Conservation (phyloP, 257 asterid genomes). For the Perilla frutescens region DNA sequence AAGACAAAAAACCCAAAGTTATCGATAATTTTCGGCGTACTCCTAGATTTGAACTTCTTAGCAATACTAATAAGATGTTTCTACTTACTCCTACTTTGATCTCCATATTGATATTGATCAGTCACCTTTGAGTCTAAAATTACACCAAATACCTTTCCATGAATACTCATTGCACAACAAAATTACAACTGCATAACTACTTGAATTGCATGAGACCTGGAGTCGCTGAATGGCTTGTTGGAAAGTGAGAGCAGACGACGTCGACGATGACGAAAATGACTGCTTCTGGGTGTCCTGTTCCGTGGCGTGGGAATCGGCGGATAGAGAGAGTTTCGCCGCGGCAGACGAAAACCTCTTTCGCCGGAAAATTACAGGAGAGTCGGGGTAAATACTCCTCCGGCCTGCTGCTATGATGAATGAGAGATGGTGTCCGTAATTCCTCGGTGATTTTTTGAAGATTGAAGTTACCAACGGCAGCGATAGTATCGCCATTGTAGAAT, state of each 20-base stretch:
- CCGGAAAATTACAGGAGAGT: constrained; percentile 35
- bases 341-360: constrained; percentile 46
- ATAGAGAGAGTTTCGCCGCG: constrained; percentile 35
- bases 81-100: constrained; percentile 1
- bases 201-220: constrained; percentile 55
- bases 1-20: not conserved
- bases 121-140: not conserved
- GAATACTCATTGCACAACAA: not conserved
- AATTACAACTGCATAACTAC: not conserved
- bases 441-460: constrained; percentile 54
- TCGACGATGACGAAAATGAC: constrained; percentile 34
- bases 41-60: constrained; percentile 4
- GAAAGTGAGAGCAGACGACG: constrained; percentile 69
- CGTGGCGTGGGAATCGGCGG: constrained; percentile 34
- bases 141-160: not conserved
- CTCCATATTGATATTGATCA: not conserved
- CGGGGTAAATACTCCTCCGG: constrained; percentile 33
- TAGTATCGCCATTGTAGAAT: constrained; percentile 60
- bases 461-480: constrained; percentile 72
- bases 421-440: constrained; percentile 40
- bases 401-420: constrained; percentile 41
- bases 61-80: not conserved
- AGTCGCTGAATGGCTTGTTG: constrained; percentile 97
- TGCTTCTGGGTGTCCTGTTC: constrained; percentile 41
- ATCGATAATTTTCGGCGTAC: not conserved